phyloP scores from a whole-genome alignment of 192 early-diverging fungal species.

The Cladochytrium replicatum region DNA sequence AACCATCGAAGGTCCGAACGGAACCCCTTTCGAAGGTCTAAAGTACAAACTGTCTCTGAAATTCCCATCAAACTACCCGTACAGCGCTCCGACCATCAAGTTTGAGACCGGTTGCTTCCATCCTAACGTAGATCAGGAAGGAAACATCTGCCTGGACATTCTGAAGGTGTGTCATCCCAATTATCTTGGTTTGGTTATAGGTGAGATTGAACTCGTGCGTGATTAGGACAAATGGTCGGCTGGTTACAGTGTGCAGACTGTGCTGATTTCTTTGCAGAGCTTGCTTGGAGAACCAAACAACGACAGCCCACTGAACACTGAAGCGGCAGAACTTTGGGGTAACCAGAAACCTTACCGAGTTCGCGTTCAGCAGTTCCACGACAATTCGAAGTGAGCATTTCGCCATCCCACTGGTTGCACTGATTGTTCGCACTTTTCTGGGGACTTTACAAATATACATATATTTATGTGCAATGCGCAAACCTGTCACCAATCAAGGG shows the following conservation, averaged over 20 bases:
- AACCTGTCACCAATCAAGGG: no score
- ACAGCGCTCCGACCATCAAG: constrained; percentile 30
- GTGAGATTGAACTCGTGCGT: neutral
- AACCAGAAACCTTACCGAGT: no score
- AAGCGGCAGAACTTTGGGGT: constrained; percentile 43
- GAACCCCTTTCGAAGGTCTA: constrained; percentile 38
- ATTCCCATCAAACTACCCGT: constrained; percentile 44
- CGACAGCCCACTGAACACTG: constrained; percentile 38
- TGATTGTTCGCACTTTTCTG: no score
- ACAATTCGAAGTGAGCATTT: no score
- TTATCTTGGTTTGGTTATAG: neutral
- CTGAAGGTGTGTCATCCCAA: constrained; percentile 24
- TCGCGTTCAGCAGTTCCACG: no score
- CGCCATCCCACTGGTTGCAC: no score
- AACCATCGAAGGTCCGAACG: constrained; percentile 35
- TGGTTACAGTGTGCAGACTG: constrained; percentile 44
- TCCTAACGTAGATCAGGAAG: constrained; percentile 38
- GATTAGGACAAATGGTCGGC: constrained; percentile 46
- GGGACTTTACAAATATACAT: no score
- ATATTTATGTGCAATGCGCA: no score
- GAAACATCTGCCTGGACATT: constrained; percentile 45
- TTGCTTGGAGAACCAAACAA: constrained; percentile 52
- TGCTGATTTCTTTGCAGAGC: constrained; percentile 44
- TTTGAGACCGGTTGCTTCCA: constrained; percentile 40
- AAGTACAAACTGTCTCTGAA: constrained; percentile 38